Evolutionary conservation across 345 rosid genomes (phyloP).

Genomic region (Kernera saxatilis): DNA sequence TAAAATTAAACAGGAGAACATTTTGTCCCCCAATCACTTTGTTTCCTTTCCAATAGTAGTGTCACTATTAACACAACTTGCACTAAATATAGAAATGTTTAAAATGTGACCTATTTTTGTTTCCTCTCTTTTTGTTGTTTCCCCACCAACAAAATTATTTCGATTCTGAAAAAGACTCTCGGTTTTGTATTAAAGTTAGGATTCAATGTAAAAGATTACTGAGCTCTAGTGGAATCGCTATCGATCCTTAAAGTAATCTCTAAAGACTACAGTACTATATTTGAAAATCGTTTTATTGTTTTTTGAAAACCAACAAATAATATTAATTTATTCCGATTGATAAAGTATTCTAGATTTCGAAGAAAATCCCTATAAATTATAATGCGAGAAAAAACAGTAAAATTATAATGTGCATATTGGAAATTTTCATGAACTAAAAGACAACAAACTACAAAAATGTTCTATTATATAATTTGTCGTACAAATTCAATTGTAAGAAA

Average conservation of each 20-base stretch:
- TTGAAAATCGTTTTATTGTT: not conserved
- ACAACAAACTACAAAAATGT: too few relatives aligned
- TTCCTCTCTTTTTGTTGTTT: too few relatives aligned
- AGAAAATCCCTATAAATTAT: too few relatives aligned
- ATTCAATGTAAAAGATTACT: not conserved
- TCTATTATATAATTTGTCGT: too few relatives aligned
- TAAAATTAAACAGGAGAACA: not conserved
- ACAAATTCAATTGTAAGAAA: too few relatives aligned
- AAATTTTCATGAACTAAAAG: too few relatives aligned
- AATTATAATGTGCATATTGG: too few relatives aligned
- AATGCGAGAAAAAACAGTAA: too few relatives aligned
- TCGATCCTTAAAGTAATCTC: not conserved
- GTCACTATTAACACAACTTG: conserved; percentile 26
- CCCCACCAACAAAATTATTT: not conserved
- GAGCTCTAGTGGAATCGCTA: conserved; percentile 1
- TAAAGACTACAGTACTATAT: too few relatives aligned
- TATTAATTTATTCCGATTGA: not conserved
- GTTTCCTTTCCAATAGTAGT: conserved; percentile 5
- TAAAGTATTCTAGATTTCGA: too few relatives aligned
- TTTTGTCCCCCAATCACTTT: conserved; percentile 10
- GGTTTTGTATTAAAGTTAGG: conserved; percentile 10
- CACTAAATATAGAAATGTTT: conserved; percentile 1
- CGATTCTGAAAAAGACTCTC: conserved; percentile 6
- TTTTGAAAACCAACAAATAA: not conserved
- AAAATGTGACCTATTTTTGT: not conserved